Evolutionary conservation across 2,329 filamentous ascomycete species (phyloP).

Genomic region (Cladosporium cucumerinum): DNA sequence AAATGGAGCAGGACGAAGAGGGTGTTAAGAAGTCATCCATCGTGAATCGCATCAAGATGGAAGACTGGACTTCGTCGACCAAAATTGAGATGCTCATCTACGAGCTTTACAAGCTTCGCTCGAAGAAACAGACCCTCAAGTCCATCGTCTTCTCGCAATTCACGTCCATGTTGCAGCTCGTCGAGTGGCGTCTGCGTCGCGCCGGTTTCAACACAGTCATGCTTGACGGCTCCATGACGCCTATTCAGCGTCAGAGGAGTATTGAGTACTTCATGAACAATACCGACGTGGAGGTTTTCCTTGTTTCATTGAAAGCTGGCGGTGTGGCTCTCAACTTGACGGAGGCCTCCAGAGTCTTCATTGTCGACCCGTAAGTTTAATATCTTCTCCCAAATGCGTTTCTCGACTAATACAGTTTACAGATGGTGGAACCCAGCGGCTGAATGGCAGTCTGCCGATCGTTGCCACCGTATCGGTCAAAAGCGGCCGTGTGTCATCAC

Average conservation of each 20-base stretch:
- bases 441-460: conserved; percentile 95
- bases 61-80: conserved; percentile 95
- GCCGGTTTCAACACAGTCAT: conserved; percentile 98
- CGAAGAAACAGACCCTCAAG: conserved; percentile 89
- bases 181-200: conserved; percentile 92
- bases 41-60: conserved; percentile 98
- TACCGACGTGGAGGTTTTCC: conserved; percentile 87
- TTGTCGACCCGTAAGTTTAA: conserved; percentile 80
- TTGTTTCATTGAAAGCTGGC: conserved; percentile 93
- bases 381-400: conserved; percentile 12
- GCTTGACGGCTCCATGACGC: conserved; percentile 97
- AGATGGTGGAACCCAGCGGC: conserved; percentile 99
- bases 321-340: conserved; percentile 94
- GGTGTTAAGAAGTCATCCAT: conserved; percentile 92
- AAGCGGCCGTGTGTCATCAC: conserved; percentile 91
- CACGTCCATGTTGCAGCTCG: conserved; percentile 93
- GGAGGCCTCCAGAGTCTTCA: conserved; percentile 91
- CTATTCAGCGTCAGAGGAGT: conserved; percentile 83
- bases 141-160: conserved; percentile 98
- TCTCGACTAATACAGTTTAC: conserved; percentile 28
- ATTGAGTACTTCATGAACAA: conserved; percentile 98
- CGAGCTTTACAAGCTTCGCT: conserved; percentile 86
- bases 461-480: conserved; percentile 86
- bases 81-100: conserved; percentile 97
- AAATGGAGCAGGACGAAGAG: conserved; percentile 86